Evolutionary conservation across 331 rosid genomes (phyloP).

Genomic region (Stylosanthes scabra): DNA sequence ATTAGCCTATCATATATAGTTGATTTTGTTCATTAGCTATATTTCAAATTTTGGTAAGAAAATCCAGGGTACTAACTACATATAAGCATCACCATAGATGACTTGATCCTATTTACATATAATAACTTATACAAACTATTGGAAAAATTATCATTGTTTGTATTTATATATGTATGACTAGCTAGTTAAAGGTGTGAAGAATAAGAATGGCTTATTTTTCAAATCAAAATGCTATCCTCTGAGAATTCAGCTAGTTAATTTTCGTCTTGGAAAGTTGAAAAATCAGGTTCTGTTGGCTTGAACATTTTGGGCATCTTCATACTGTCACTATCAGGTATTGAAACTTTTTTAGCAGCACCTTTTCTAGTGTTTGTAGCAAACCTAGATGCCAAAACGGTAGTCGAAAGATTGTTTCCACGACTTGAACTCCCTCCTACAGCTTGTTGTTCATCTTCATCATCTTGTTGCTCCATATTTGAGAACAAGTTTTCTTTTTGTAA

Average conservation of each 20-base stretch:
- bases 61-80: not conserved
- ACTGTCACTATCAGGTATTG: slow-evolving; percentile 54
- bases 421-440: slow-evolving; percentile 22
- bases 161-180: not conserved
- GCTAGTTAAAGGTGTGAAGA: slow-evolving; percentile 11
- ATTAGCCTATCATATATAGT: too few species aligned
- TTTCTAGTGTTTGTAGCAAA: slow-evolving; percentile 77
- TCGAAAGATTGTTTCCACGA: slow-evolving; percentile 40
- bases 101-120: not conserved
- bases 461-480: slow-evolving; percentile 41
- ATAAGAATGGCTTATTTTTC: not conserved
- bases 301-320: slow-evolving; percentile 88
- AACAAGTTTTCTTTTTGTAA: slow-evolving; percentile 58
- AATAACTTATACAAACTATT: slow-evolving; percentile 7
- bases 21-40: not conserved
- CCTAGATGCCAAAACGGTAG: slow-evolving; percentile 77
- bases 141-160: not conserved
- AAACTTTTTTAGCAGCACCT: slow-evolving; percentile 46
- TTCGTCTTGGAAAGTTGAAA: slow-evolving; percentile 54
- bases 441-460: slow-evolving; percentile 31
- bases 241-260: slow-evolving; percentile 32
- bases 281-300: slow-evolving; percentile 90
- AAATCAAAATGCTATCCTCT: not conserved
- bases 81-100: not conserved
- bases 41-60: not conserved